Evolutionary conservation across 495 filamentous ascomycete genomes (phyloP).

Genomic region (Umbilicaria muhlenbergii): DNA sequence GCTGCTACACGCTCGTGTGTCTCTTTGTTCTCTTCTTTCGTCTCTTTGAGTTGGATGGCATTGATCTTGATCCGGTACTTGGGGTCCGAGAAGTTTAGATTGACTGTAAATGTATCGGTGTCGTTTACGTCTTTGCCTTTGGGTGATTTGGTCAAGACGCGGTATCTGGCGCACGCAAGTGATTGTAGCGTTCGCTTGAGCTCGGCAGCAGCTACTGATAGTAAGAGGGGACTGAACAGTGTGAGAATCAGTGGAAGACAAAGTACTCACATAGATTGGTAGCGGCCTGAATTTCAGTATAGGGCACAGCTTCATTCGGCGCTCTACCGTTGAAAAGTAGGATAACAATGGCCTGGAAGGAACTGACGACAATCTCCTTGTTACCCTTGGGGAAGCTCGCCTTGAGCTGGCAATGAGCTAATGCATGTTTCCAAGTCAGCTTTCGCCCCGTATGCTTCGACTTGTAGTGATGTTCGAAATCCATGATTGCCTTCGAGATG

Average conservation of each 20-base stretch:
- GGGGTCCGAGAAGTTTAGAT: conserved; percentile 54
- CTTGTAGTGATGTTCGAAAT: conserved; percentile 71
- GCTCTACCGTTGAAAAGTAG: conserved; percentile 74
- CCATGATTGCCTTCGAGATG: conserved; percentile 47
- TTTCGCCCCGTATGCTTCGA: conserved; percentile 73
- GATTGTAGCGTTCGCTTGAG: conserved; percentile 84
- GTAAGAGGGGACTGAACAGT: conserved; percentile 9
- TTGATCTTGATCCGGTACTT: conserved; percentile 97
- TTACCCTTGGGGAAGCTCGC: conserved; percentile 60
- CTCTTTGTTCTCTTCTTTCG: conserved; percentile 75
- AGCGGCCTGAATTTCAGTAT: conserved; percentile 50
- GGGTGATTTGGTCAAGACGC: conserved; percentile 75
- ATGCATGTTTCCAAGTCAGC: conserved; percentile 80
- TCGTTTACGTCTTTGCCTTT: conserved; percentile 63
- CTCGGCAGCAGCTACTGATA: conserved; percentile 46
- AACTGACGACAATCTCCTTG: conserved; percentile 77
- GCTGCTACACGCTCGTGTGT: conserved; percentile 80
- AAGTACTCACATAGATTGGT: conserved; percentile 48
- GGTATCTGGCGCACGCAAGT: conserved; percentile 75
- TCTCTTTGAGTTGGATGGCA: conserved; percentile 93
- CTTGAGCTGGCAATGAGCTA: conserved; percentile 72
- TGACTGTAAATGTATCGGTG: conserved; percentile 70
- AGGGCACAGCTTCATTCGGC: conserved; percentile 39
- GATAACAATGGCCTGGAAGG: conserved; percentile 82
- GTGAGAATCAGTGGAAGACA: conserved; percentile 6